Evolutionary conservation across 257 asterid genomes (phyloP).

Genomic region (Penstemon newberryi): DNA sequence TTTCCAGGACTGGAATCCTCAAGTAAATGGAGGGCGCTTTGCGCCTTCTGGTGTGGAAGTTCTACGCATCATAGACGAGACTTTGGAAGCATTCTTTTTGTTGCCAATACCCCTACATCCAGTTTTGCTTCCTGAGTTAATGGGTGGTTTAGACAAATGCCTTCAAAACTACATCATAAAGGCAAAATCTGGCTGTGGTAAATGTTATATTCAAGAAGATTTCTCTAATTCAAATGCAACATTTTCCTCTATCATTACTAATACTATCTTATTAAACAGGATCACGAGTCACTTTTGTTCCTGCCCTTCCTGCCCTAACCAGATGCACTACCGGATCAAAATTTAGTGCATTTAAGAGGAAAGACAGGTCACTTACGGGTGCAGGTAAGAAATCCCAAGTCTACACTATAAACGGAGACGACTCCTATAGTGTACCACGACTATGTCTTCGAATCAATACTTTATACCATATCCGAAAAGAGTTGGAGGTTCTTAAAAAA

Average conservation of each 20-base stretch:
- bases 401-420: conserved; percentile 37
- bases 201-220: conserved; percentile 20
- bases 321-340: conserved; percentile 66
- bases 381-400: conserved; percentile 51
- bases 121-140: conserved; percentile 78
- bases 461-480: conserved; percentile 64
- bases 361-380: conserved; percentile 51
- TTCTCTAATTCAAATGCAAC: conserved; percentile 2
- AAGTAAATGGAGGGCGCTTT: conserved; percentile 71
- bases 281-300: conserved; percentile 57
- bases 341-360: conserved; percentile 66
- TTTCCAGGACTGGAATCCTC: conserved; percentile 76
- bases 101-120: conserved; percentile 91
- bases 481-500: conserved; percentile 62
- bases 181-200: conserved; percentile 84
- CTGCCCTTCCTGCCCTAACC: conserved; percentile 66
- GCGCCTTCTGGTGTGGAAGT: conserved; percentile 95
- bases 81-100: conserved; percentile 90
- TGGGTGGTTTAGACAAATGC: conserved; percentile 69
- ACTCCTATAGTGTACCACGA: conserved; percentile 47
- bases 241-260: conserved; percentile 25
- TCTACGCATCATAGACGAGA: conserved; percentile 77
- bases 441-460: conserved; percentile 82
- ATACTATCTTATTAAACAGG: conserved; percentile 46
- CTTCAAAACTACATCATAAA: conserved; percentile 57